Evolutionary conservation across 164 flowering plant species (phyloP).

Genomic region (Kingdonia uniflora): DNA sequence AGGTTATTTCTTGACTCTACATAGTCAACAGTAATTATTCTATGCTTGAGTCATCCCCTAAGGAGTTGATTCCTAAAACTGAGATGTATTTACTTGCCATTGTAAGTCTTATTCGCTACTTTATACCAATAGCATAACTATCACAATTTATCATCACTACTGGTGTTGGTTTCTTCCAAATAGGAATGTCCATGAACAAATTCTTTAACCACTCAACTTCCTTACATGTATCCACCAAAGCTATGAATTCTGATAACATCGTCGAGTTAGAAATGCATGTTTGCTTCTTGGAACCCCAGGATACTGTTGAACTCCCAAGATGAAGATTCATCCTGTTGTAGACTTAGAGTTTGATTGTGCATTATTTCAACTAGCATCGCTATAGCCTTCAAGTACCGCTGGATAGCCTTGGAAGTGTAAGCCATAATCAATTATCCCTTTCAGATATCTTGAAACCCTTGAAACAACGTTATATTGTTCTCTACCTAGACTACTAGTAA

Average conservation of each 20-base stretch:
- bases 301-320: not conserved
- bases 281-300: not conserved
- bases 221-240: too few relatives aligned
- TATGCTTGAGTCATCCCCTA: not conserved
- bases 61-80: constrained; percentile 4
- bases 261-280: too few relatives aligned
- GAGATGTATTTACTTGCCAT: constrained; percentile 5
- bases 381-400: too few relatives aligned
- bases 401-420: too few relatives aligned
- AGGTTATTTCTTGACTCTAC: too few relatives aligned
- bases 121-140: not conserved
- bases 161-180: too few relatives aligned
- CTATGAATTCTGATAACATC: too few relatives aligned
- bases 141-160: constrained; percentile 1
- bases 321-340: not conserved
- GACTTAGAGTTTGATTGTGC: not conserved
- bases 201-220: too few relatives aligned
- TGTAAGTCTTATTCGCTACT: not conserved
- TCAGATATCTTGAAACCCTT: not conserved
- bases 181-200: too few relatives aligned
- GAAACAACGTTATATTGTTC: not conserved
- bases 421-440: too few relatives aligned
- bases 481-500: not conserved
- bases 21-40: not conserved
- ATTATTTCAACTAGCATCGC: constrained; percentile 3